These are phyloP conservation scores for Paramecium bursaria DNA, from an alignment of 73 alveolate genomes.

Conservation along the genomic window DNA sequence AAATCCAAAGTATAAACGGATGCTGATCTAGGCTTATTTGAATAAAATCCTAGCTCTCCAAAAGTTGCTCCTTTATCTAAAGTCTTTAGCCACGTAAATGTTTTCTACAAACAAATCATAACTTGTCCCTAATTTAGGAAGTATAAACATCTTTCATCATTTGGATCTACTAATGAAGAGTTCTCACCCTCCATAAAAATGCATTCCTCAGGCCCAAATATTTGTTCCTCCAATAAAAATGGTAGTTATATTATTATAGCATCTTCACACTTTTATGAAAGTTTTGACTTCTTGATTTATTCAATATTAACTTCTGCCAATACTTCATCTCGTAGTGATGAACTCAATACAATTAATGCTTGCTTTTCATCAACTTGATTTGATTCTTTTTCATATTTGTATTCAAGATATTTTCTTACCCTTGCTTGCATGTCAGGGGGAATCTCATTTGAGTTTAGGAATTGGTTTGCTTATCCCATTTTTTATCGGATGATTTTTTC, in stretches of 20 bases:
- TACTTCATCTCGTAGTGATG: conserved; percentile 69
- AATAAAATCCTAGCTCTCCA: conserved; percentile 89
- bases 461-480: conserved; percentile 75
- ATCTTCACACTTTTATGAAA: conserved; percentile 60
- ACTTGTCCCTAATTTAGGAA: conserved; percentile 77
- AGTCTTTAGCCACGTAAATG: conserved; percentile 72
- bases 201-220: conserved; percentile 84
- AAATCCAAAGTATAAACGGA: conserved; percentile 85
- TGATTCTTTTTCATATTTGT: conserved; percentile 72
- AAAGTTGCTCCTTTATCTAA: conserved; percentile 78
- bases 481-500: conserved; percentile 75
- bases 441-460: conserved; percentile 72
- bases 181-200: conserved; percentile 80
- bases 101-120: conserved; percentile 71
- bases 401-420: conserved; percentile 81
- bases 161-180: conserved; percentile 13
- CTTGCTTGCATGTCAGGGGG: conserved; percentile 76
- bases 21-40: conserved; percentile 81
- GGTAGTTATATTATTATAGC: conserved; percentile 61
- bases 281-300: conserved; percentile 42
- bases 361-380: conserved; percentile 72
- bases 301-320: conserved; percentile 69
- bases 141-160: conserved; percentile 73
- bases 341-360: conserved; percentile 56
- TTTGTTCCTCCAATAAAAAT: conserved; percentile 72